Evolutionary conservation across 2,329 filamentous ascomycete genomes (phyloP).

Genomic region (Dothideomycetidae sp.): DNA sequence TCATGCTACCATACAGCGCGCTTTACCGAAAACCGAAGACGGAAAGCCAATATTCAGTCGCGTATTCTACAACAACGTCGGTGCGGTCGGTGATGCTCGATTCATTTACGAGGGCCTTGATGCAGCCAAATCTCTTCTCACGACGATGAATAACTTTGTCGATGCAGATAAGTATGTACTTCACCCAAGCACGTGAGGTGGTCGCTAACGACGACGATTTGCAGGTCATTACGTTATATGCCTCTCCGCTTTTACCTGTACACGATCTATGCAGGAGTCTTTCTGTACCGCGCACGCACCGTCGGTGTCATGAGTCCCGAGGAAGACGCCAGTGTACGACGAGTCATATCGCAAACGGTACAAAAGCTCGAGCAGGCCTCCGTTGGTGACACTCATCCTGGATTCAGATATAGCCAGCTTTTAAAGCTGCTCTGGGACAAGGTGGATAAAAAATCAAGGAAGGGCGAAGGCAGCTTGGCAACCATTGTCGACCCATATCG

Average conservation of each 20-base stretch:
- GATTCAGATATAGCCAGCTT: conserved; percentile 33
- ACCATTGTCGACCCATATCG: conserved; percentile 25
- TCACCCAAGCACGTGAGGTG: neutral
- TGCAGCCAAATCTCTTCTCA: conserved; percentile 35
- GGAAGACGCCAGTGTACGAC: conserved; percentile 32
- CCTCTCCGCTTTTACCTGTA: conserved; percentile 36
- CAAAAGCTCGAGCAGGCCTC: conserved; percentile 30
- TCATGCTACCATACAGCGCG: conserved; percentile 47
- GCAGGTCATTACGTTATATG: conserved; percentile 30
- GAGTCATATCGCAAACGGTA: conserved; percentile 34
- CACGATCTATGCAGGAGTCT: conserved; percentile 35
- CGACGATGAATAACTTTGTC: conserved; percentile 37
- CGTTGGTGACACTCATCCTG: conserved; percentile 32
- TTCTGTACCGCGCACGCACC: conserved; percentile 34
- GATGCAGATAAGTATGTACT: conserved; percentile 27
- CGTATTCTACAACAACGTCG: conserved; percentile 37
- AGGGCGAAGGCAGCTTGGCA: conserved; percentile 10
- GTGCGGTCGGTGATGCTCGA: conserved; percentile 33
- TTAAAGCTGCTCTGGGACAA: conserved; percentile 36
- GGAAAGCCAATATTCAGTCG: conserved; percentile 26
- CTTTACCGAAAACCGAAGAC: conserved; percentile 23
- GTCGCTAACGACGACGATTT: neutral
- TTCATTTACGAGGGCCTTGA: conserved; percentile 39
- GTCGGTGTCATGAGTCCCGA: conserved; percentile 34
- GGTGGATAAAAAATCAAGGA: conserved; percentile 24